Base-by-base conservation (phyloP, 805 yeast genomes). In the Lachancea sp. region DNA sequence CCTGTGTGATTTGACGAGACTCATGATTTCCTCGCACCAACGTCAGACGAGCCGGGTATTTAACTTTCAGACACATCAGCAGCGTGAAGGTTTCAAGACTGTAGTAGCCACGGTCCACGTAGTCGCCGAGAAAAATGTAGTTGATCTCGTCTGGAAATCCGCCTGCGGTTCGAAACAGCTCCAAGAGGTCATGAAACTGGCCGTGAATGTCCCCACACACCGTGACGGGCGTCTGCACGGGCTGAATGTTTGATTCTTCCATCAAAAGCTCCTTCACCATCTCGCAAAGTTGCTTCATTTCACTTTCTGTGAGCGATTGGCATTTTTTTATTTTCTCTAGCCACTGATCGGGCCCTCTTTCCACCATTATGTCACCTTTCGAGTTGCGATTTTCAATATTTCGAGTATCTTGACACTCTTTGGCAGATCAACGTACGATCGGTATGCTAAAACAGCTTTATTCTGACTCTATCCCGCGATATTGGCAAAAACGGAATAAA, bases 151-250 rank as follows among this genome's bases (percentile, higher is more conserved):
- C 79, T 0, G 98, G 98, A 52, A 90, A 77, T 16, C 98, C 98
- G 37, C 99, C 99, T 22, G 89, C 78, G 11, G 90, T 83, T 54
- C 95, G 73, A 66, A 93, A 93, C 20, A 91, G 72, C 64, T 93
- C 97, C 50, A 91, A 69, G 49, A 91, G 73, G 65, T 91, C 99
- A 63, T 91, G 98, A 65, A 91, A 91, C 65, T 91, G 99, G 3
- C 99, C 99, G 66, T 91, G 99, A 57, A 91, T 93, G 67, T 91
- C 99, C 60, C 95, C 97, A 70, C 96, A 89, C 1, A 89, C 96
- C 0, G 96, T 88, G 6, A 89, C 97, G 1, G 97, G 97, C 25
- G 88, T 78, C 58, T 81, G 84, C 2, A 89, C 96, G 0, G 96
- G 96, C 61, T 89, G 96, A 50, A 90, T 88, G 63, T 90, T 90